These are phyloP conservation scores for Cladosporium sp. DNA, from an alignment of 2,329 filamentous ascomycete genomes.

Conservation along the genomic window DNA sequence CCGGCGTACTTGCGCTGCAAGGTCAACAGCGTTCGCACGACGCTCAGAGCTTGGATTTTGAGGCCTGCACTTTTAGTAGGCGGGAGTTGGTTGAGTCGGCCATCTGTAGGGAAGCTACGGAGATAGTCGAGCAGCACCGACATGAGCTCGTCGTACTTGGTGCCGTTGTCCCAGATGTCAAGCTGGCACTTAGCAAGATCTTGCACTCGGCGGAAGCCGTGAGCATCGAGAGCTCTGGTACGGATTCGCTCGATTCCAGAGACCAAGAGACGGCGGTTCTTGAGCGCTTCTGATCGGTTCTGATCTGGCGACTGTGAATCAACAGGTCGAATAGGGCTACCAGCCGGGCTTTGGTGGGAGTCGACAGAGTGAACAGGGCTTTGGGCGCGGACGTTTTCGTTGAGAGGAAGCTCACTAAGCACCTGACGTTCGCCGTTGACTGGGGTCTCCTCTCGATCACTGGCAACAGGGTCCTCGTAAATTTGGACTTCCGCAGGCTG, in stretches of 20 bases:
- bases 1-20: slow-evolving; percentile 67
- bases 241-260: slow-evolving; percentile 76
- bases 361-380: slow-evolving; percentile 35
- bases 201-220: slow-evolving; percentile 78
- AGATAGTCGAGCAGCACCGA: slow-evolving; percentile 71
- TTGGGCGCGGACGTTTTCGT: slow-evolving; percentile 44
- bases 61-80: slow-evolving; percentile 56
- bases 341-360: slow-evolving; percentile 34
- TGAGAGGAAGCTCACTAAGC: slow-evolving; percentile 54
- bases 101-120: slow-evolving; percentile 51
- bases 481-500: slow-evolving; percentile 50
- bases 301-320: slow-evolving; percentile 33
- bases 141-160: slow-evolving; percentile 70
- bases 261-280: slow-evolving; percentile 62
- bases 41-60: slow-evolving; percentile 72
- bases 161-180: slow-evolving; percentile 65
- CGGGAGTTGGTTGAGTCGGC: slow-evolving; percentile 42
- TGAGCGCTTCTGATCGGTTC: slow-evolving; percentile 46
- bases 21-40: slow-evolving; percentile 71
- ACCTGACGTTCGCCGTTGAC: slow-evolving; percentile 43
- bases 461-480: slow-evolving; percentile 56
- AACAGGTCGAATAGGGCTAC: slow-evolving; percentile 31
- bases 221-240: slow-evolving; percentile 72
- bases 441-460: slow-evolving; percentile 36
- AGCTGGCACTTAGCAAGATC: slow-evolving; percentile 68